phyloP scores from a whole-genome alignment of 257 asterid genomes.

The Fraxinus cuspidata region DNA sequence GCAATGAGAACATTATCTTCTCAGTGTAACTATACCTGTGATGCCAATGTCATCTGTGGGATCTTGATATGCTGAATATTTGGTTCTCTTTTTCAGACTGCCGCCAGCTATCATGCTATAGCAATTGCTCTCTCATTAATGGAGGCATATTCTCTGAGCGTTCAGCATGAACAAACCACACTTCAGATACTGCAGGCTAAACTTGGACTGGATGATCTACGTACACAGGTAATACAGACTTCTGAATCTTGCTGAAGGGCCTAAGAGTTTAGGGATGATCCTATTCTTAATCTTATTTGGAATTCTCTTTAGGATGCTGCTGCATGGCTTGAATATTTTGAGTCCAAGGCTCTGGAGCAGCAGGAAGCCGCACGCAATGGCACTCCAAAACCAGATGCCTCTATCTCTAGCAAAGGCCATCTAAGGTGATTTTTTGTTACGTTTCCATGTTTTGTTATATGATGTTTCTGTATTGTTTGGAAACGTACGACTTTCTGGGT shows the following conservation, averaged over 20 bases:
- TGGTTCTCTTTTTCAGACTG: conserved; percentile 39
- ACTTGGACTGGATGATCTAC: conserved; percentile 50
- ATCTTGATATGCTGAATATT: conserved; percentile 7
- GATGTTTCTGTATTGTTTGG: conserved; percentile 12
- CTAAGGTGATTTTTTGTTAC: conserved; percentile 47
- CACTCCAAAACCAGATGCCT: conserved; percentile 83
- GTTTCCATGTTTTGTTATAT: background rate
- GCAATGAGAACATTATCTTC: background rate
- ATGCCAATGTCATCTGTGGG: conserved; percentile 17
- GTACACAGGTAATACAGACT: conserved; percentile 44
- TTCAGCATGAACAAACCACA: conserved; percentile 55
- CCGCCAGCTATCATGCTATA: conserved; percentile 54
- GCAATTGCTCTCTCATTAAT: conserved; percentile 58
- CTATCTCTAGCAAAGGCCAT: conserved; percentile 90
- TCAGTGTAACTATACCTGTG: background rate
- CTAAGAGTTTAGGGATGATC: conserved; percentile 15
- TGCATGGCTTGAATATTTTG: conserved; percentile 89
- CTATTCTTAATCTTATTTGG: conserved; percentile 29
- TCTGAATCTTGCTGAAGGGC: background rate
- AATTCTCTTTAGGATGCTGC: conserved; percentile 68
- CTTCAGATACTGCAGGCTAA: conserved; percentile 50
- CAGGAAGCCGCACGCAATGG: conserved; percentile 90
- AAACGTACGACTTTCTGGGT: background rate
- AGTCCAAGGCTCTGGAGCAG: conserved; percentile 86
- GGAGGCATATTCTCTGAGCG: conserved; percentile 55